These are phyloP conservation scores for Neoboletus subvelutipes DNA, from an alignment of 768 basidiomycete species.

Conservation along the genomic window DNA sequence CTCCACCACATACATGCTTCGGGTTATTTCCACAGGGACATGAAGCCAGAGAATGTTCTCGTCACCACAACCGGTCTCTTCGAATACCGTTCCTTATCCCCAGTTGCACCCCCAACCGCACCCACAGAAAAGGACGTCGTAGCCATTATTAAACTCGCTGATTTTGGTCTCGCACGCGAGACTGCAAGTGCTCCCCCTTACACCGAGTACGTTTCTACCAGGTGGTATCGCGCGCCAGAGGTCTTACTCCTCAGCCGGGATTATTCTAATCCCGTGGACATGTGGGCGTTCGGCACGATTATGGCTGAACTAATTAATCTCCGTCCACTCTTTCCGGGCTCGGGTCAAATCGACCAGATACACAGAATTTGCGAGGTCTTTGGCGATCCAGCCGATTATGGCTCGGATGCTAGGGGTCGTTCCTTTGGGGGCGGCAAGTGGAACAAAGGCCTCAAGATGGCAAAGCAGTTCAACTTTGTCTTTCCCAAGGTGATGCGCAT, in stretches of 20 bases:
- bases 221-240: slow-evolving; percentile 99
- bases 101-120: slow-evolving; percentile 58
- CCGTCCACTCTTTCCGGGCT: slow-evolving; percentile 92
- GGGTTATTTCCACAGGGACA: slow-evolving; percentile 98
- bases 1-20: slow-evolving; percentile 88
- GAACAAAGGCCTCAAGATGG: slow-evolving; percentile 84
- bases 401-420: slow-evolving; percentile 65
- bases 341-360: slow-evolving; percentile 91
- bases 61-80: slow-evolving; percentile 96
- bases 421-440: slow-evolving; percentile 85
- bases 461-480: slow-evolving; percentile 77
- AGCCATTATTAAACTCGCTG: slow-evolving; percentile 95
- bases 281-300: slow-evolving; percentile 99
- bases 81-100: slow-evolving; percentile 84
- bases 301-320: slow-evolving; percentile 96
- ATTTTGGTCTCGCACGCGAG: slow-evolving; percentile 95
- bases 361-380: slow-evolving; percentile 88
- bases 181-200: slow-evolving; percentile 88
- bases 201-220: slow-evolving; percentile 98
- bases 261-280: slow-evolving; percentile 96
- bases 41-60: slow-evolving; percentile 99
- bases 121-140: slow-evolving; percentile 90
- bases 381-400: slow-evolving; percentile 89
- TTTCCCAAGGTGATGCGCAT: slow-evolving; percentile 73
- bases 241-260: slow-evolving; percentile 88